Conservation (phyloP, 208 protist genomes). For the Acanthamoeba lenticulata region DNA sequence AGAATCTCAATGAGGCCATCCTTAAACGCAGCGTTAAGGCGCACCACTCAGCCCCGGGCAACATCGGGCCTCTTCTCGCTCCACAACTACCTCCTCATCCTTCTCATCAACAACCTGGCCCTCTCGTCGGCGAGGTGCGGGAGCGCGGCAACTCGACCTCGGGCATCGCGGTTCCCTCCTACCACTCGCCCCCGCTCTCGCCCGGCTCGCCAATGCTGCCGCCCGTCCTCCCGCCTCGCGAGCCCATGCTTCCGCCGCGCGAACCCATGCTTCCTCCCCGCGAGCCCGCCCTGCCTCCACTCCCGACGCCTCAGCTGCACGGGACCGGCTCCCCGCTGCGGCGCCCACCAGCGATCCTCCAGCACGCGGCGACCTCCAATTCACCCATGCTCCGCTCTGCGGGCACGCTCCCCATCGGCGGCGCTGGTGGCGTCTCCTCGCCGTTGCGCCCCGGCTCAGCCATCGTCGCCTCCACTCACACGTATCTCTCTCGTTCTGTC, state of each 20-base stretch:
- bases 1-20: constrained; percentile 1
- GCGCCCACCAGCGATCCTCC: neutral
- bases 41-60: constrained; percentile 4
- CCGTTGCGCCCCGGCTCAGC: neutral
- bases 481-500: neutral
- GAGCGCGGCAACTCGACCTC: neutral
- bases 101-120: neutral
- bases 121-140: neutral
- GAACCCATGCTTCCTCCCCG: neutral
- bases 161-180: neutral
- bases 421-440: neutral
- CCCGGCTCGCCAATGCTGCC: neutral
- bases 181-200: neutral
- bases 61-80: neutral
- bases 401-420: neutral
- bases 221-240: neutral
- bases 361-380: neutral
- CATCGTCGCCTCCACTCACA: neutral
- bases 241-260: neutral
- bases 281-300: neutral
- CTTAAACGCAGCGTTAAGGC: neutral
- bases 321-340: neutral
- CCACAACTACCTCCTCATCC: neutral
- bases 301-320: neutral
- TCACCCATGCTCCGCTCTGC: neutral